Evolutionary conservation across 1,284 basidiomycete genomes (phyloP).

Genomic region (Cystobasidium pallidum): DNA sequence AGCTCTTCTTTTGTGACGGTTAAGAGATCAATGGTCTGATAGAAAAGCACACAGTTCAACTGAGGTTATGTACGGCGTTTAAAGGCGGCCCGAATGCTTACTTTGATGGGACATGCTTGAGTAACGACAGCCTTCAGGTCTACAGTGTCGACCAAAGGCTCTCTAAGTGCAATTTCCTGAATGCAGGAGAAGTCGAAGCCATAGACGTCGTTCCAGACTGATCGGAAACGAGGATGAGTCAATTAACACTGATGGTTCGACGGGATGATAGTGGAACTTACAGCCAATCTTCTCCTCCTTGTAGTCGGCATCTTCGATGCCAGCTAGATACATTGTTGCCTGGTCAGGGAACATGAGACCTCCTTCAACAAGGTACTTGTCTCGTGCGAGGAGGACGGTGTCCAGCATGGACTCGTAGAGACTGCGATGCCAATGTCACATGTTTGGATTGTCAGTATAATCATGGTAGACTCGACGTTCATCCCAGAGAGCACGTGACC

Average conservation of each 20-base stretch:
- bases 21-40: constrained; percentile 81
- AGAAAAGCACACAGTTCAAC: constrained; percentile 20
- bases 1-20: constrained; percentile 96
- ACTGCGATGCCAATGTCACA: constrained; percentile 8
- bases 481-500: not conserved
- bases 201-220: constrained; percentile 99
- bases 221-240: no score
- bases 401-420: constrained; percentile 99
- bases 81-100: constrained; percentile 53
- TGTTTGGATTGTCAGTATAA: not conserved
- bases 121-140: constrained; percentile 90
- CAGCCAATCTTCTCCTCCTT: constrained; percentile 99
- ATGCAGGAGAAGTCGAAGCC: constrained; percentile 99
- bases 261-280: no score
- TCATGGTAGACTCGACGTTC: not conserved
- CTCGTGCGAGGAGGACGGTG: constrained; percentile 92
- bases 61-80: not conserved
- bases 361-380: constrained; percentile 84
- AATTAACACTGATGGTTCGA: no score
- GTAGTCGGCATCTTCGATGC: constrained; percentile 99
- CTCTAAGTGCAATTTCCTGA: constrained; percentile 95
- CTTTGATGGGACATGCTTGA: constrained; percentile 83
- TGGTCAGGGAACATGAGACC: constrained; percentile 96
- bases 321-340: constrained; percentile 90
- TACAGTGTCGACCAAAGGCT: constrained; percentile 97